Evolutionary conservation across 345 rosid species (phyloP), one percentile per base, ranked within the genome.

Genomic region (Ailanthus altissimus): DNA sequence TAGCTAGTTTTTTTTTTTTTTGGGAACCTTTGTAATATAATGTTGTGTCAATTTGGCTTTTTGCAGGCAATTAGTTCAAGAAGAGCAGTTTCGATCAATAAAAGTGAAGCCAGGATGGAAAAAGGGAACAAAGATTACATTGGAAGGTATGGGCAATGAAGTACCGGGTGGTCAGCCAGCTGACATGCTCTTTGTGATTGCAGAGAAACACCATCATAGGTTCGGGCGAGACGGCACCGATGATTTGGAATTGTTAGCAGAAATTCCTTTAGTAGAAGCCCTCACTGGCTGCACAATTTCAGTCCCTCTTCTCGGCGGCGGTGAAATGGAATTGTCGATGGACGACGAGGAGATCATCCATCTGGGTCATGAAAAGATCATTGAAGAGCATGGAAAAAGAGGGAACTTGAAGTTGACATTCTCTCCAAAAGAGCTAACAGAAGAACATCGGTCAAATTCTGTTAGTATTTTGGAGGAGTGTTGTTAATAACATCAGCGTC

Each of bases 91-190:
- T 2, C 77, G 93, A 45, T 86, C 87, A 4, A 88, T 94, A 69
- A 81, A 90, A 73, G 93, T 94, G 79, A 88, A 91, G 86, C 86
- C 98, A 2, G 98, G 97, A 62, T 94, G 98, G 98, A 93, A 84
- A 79, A 83, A 79, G 15, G 97, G 97, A 58, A 94, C 97, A 0
- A 89, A 82, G 85, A 83, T 91, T 18, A 94, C 97, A 60, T 94
- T 94, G n/a, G 89, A 91, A 84, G 94, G 95, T 5, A 89, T 78
- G 88, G 97, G 93, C 38, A 89, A 85, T 40, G 94, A 94, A 85
- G 81, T 84, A 47, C 84, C 85, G n/a, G 93, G 94, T 0, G 66
- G 75, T 51, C 81, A 56, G n/a, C 87, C 97, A 0, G 91, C 95
- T 0, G 97, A 94, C 46, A 62, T 94, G 32, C 88, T 85, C 1